phyloP scores from a whole-genome alignment of 768 basidiomycete genomes.

The Lactifluus rugatus region DNA sequence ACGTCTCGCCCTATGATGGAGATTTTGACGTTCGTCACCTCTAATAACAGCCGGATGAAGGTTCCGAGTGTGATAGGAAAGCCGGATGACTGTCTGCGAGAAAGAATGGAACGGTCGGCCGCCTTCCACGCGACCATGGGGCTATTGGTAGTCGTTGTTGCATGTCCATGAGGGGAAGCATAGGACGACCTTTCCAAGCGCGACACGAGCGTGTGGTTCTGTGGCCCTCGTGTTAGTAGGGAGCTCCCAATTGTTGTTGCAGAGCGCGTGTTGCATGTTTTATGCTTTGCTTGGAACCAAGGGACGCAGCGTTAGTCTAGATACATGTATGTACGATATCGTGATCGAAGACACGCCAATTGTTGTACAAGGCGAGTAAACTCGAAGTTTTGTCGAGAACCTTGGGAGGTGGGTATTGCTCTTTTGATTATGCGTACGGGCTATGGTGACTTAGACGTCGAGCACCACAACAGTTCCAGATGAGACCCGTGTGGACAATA shows the following conservation, averaged over 20 bases:
- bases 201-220: background rate
- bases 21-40: too few relatives aligned
- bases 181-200: background rate
- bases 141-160: background rate
- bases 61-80: too few relatives aligned
- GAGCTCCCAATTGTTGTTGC: background rate
- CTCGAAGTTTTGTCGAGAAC: constrained; percentile 67
- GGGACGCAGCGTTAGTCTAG: background rate
- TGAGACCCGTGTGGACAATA: constrained; percentile 23
- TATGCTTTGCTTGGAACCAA: background rate
- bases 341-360: constrained; percentile 91
- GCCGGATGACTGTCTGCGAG: too few relatives aligned
- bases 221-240: background rate
- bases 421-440: background rate
- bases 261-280: constrained; percentile 31
- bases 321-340: constrained; percentile 27
- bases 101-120: too few relatives aligned
- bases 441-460: background rate
- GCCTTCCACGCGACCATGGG: too few relatives aligned
- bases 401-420: constrained; percentile 38
- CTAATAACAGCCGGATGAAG: too few relatives aligned
- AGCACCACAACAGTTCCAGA: constrained; percentile 27
- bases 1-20: too few relatives aligned
- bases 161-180: background rate
- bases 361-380: constrained; percentile 66